phyloP scores from a whole-genome alignment of 495 filamentous ascomycete species.

The Penicillium taxi region DNA sequence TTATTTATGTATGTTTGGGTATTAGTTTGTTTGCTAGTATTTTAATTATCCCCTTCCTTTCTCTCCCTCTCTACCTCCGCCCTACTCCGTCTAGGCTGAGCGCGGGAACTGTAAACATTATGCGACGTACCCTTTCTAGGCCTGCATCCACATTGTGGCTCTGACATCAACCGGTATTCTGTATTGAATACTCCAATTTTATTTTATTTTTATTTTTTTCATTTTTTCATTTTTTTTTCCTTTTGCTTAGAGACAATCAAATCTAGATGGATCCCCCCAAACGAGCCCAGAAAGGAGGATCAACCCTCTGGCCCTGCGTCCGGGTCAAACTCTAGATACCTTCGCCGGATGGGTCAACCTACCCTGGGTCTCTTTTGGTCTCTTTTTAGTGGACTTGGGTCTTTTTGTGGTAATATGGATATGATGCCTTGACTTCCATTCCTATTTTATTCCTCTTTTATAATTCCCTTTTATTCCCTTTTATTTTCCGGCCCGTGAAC shows the following conservation, averaged over 20 bases:
- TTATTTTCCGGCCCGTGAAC: slow-evolving; percentile 17
- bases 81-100: slow-evolving; percentile 13
- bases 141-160: slow-evolving; percentile 36
- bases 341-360: slow-evolving; percentile 32
- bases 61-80: slow-evolving; percentile 17
- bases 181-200: slow-evolving; percentile 3
- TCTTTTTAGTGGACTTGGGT: slow-evolving; percentile 26
- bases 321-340: slow-evolving; percentile 37
- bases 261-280: slow-evolving; percentile 19
- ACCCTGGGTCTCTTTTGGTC: slow-evolving; percentile 21
- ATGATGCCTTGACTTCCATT: slow-evolving; percentile 41
- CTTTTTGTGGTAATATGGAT: slow-evolving; percentile 12
- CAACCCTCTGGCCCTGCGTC: slow-evolving; percentile 44
- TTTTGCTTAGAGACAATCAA: slow-evolving; percentile 1
- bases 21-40: slow-evolving; percentile 4
- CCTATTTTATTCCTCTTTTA: slow-evolving; percentile 5
- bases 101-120: slow-evolving; percentile 20
- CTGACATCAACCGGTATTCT: slow-evolving; percentile 41
- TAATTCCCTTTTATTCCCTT: slow-evolving; percentile 12
- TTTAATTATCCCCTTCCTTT: not conserved
- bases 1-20: slow-evolving; percentile 1
- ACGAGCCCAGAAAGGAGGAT: slow-evolving; percentile 42
- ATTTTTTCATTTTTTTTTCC: slow-evolving; percentile 3
- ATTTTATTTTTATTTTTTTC: not conserved
- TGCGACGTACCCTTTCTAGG: slow-evolving; percentile 27